Evolutionary conservation across 306 rosid genomes (phyloP), one percentile per base, ranked within the genome.

Genomic region (Prunus mume): DNA sequence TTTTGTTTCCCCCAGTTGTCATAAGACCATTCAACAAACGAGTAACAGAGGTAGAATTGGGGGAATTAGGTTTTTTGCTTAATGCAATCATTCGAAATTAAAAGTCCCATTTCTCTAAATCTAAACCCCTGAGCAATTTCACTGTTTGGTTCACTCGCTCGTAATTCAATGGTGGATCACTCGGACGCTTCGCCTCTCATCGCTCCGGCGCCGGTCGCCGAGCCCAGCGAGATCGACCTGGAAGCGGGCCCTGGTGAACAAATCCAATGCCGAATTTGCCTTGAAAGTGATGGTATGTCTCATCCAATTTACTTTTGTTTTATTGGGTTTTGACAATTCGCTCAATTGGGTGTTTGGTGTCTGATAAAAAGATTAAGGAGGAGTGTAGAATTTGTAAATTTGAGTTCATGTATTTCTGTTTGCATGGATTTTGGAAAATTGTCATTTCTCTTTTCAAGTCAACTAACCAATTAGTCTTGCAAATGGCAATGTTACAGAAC

Each of bases 231-330:
- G 91, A 92, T 95, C 88, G 99, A 95, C 88, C 97, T 95, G 56
- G 99, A 95, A 86, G 97, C 97, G 1, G 99, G 99, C 45, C 97
- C 96, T 74, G 82, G 91, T 50, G 99, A 95, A 60, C 97, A 95
- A 85, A 95, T 92, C 78, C 99, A 95, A 41, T 95, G 99, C 86
- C 90, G 99, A 78, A 95, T 95, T 91, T 95, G 99, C 79, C 99
- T 95, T 46, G 99, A 95, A 83, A 89, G 96, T 7, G 97, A 95
- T 61, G 99, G 99, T 95, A 85, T 78, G 78, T 77, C 24, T 70
- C 65, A 51, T 69, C 22, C 20, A 9, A 24, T 62, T 19, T 49
- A 9, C 51, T 28, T 47, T 41, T 77, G 9, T 55, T 55, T 30
- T 12, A 0, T 2, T 46, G 52, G 58, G 65, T 45, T 78, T 81